Base-by-base conservation (phyloP, 441 rosid genomes). In the Eruca vesicaria region DNA sequence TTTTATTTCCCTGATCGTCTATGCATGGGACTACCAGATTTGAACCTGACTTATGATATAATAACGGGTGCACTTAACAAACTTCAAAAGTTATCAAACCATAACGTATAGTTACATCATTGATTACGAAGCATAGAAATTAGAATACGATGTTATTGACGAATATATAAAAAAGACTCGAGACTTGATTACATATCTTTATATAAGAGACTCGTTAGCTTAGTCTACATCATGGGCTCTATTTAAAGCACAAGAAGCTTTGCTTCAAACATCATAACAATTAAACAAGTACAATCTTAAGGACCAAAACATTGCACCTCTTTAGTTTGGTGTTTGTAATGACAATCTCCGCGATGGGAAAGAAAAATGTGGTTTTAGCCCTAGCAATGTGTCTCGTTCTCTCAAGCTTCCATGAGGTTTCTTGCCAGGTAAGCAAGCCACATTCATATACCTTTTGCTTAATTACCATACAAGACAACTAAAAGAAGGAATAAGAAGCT, bases 351-450 rank as follows among this genome's bases (percentile, higher is more conserved):
- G 45, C 21, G 7, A 70, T 45, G 66, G 58, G 66, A 59, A 58
- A 16, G 9, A 70, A 59, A 31, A 19, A 31, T 62, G 16, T 71
- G 32, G 56, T 63, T 63, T 28, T 53, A 9, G 29, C 63, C 63
- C 53, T 72, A 20, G 52, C 63, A 50, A 11, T 63, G 19, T 72
- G 26, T 63, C 63, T 63, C n/a, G 5, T 72, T 72, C 19, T 72
- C 69, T 63, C 63, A 63, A 63, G 56, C 53, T 52, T 52, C 56
- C 52, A 63, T 63, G 69, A 72, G 69, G 63, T 63, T 23, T 72
- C 76, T 53, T 63, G 69, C 2, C 69, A 72, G 63, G 76, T 53
- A 41, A 43, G 57, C 15, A 61, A 45, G 26, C 73, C 36, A 56
- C 36, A 56, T 1, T 31, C 23, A 12, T 9, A 20, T 1, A 45